Conservation (phyloP, 305 asterid genomes). For the Solanum hybrid region DNA sequence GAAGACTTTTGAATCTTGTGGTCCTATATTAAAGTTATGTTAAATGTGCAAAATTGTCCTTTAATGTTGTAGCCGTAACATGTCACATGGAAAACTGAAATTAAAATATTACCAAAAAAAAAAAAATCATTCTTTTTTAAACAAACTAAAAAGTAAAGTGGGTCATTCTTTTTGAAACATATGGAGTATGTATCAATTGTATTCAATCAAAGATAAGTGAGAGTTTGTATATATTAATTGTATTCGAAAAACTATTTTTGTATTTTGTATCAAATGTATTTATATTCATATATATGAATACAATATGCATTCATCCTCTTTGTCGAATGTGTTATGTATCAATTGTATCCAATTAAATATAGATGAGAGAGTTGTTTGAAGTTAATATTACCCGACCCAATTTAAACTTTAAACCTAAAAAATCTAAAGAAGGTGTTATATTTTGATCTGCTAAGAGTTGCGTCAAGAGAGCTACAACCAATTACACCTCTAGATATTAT, state of each 20-base stretch:
- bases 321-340: no score
- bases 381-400: neutral
- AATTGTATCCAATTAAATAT: neutral
- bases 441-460: neutral
- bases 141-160: neutral
- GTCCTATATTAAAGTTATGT: neutral
- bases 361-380: neutral
- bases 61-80: neutral
- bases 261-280: neutral
- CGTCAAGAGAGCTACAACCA: no score
- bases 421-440: neutral
- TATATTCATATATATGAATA: no score
- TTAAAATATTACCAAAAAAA: no score
- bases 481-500: no score
- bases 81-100: neutral
- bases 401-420: no score
- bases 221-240: neutral
- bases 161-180: no score
- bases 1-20: neutral
- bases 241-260: no score
- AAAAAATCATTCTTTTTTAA: no score
- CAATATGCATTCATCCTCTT: neutral
- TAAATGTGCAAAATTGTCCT: neutral
- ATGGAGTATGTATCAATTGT: neutral
- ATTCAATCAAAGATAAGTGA: neutral